Evolutionary conservation across 768 basidiomycete species (phyloP).

Genomic region (Coprinopsis sp.): DNA sequence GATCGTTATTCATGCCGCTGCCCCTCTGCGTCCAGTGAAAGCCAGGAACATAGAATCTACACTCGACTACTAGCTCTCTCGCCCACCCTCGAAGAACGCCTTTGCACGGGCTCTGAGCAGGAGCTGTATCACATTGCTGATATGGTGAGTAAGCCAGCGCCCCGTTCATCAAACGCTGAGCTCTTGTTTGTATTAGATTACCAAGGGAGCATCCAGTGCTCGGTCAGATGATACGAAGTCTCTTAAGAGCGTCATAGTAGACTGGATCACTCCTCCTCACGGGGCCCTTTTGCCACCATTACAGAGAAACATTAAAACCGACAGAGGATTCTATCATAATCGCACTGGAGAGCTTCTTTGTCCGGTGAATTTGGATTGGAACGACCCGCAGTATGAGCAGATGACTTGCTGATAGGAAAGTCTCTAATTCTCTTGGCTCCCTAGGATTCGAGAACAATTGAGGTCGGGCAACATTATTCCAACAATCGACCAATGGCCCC

Average conservation of each 20-base stretch:
- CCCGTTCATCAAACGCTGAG: not conserved
- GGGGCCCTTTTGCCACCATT: not conserved
- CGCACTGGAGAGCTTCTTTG: not conserved
- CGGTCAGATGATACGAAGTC: not conserved
- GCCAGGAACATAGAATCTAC: not conserved
- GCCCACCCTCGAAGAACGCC: not conserved
- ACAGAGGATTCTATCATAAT: not conserved
- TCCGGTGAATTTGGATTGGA: not conserved
- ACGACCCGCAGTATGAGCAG: not conserved
- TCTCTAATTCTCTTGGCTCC: not conserved
- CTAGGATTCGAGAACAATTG: not conserved
- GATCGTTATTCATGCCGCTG: not conserved
- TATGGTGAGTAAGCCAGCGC: not conserved
- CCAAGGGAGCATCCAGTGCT: not conserved
- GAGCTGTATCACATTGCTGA: not conserved
- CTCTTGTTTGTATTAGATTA: not conserved
- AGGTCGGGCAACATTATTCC: not conserved
- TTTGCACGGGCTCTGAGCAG: not conserved
- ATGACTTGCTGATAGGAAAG: not conserved
- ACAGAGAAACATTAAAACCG: not conserved
- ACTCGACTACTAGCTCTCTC: not conserved
- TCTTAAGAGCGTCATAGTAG: not conserved
- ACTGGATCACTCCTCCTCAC: constrained; percentile 1
- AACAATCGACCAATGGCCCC: not conserved
- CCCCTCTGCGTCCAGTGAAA: not conserved